These are phyloP conservation scores for Boletus holoroseus DNA, from an alignment of 1,284 basidiomycete genomes.

Conservation along the genomic window DNA sequence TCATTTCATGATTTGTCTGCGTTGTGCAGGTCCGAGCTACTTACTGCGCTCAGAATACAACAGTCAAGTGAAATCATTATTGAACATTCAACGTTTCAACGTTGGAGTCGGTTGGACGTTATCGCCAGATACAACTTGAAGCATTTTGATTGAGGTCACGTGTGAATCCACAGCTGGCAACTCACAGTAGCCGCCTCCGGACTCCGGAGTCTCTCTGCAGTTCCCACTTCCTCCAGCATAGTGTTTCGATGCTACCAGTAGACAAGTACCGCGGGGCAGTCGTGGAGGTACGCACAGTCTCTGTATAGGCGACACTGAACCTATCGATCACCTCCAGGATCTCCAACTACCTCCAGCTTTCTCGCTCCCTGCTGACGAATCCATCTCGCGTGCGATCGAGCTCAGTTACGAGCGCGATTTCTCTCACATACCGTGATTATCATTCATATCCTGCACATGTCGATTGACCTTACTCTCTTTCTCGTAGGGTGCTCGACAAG, in stretches of 20 bases:
- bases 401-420: constrained; percentile 88
- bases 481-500: constrained; percentile 64
- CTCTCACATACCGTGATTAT: constrained; percentile 79
- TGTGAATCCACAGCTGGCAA: neutral
- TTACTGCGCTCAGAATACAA: too few species aligned
- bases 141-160: constrained; percentile 1
- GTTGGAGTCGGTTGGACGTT: too few species aligned
- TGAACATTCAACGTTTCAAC: too few species aligned
- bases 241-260: constrained; percentile 12
- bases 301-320: neutral
- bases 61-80: too few species aligned
- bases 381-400: constrained; percentile 70
- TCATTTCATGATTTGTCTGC: neutral
- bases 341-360: constrained; percentile 86
- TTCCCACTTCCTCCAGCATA: neutral
- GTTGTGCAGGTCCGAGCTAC: neutral
- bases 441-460: too few species aligned
- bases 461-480: constrained; percentile 8
- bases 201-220: constrained; percentile 6
- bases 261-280: constrained; percentile 78
- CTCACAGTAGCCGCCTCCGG: neutral
- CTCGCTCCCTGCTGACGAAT: constrained; percentile 67
- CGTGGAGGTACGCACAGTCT: constrained; percentile 54
- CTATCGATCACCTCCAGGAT: constrained; percentile 49
- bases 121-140: too few species aligned